Evolutionary conservation across 2,329 filamentous ascomycete species (phyloP).

Genomic region (Nigrospora oryzae): DNA sequence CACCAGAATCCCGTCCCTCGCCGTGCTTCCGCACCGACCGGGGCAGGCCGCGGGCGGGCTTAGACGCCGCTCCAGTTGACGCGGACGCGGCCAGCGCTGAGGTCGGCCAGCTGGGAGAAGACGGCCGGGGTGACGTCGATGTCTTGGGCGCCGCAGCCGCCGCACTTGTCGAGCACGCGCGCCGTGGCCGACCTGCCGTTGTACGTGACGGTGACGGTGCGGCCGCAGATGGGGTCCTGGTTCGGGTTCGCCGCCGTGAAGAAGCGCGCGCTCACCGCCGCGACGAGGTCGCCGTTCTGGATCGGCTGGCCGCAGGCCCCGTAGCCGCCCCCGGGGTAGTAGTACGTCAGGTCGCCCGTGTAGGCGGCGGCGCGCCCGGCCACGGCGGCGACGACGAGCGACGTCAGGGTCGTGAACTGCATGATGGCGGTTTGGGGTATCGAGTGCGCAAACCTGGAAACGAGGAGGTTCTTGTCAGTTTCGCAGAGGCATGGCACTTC

Average conservation of each 20-base stretch:
- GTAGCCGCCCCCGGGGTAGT: conserved; percentile 1
- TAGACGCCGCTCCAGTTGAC: conserved; percentile 12
- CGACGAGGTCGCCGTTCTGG: conserved; percentile 1
- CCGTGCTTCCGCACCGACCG: too few species aligned
- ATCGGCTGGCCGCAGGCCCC: conserved; percentile 3
- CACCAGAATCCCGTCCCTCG: too few species aligned
- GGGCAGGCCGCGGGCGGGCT: background rate
- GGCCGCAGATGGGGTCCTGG: conserved; percentile 5
- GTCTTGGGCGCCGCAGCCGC: conserved; percentile 12
- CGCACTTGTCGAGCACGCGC: conserved; percentile 22
- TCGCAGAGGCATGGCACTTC: too few species aligned
- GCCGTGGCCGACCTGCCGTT: conserved; percentile 13
- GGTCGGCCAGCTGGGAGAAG: conserved; percentile 14
- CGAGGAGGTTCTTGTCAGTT: too few species aligned
- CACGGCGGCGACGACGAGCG: too few species aligned
- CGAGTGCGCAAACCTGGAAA: too few species aligned
- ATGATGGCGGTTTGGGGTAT: too few species aligned
- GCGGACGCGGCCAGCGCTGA: conserved; percentile 13
- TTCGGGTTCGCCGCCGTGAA: conserved; percentile 8
- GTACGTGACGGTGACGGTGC: conserved; percentile 5
- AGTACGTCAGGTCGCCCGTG: conserved; percentile 5
- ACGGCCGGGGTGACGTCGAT: conserved; percentile 22
- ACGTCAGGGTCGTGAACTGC: too few species aligned
- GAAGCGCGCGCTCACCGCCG: background rate
- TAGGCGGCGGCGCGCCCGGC: background rate